Conservation (phyloP, 1,139 yeast species). For the Saccharomyces hybrid region DNA sequence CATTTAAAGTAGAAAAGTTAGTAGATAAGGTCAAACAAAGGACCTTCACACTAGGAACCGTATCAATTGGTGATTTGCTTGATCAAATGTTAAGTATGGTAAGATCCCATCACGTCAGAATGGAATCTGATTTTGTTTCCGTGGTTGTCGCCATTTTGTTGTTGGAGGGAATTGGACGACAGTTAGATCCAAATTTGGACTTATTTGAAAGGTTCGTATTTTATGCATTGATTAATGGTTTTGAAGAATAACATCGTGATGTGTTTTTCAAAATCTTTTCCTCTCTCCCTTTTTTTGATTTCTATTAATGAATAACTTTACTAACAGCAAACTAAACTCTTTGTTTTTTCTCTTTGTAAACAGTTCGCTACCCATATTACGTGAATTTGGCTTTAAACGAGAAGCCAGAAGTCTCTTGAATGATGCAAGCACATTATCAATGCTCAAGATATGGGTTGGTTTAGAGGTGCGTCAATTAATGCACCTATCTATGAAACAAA, state of each 20-base stretch:
- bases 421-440: slow-evolving; percentile 57
- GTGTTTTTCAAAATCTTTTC: neutral
- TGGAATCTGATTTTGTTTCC: slow-evolving; percentile 95
- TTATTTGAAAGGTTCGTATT: slow-evolving; percentile 90
- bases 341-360: slow-evolving; percentile 29
- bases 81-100: slow-evolving; percentile 89
- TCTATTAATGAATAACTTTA: slow-evolving; percentile 12
- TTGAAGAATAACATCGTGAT: neutral
- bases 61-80: slow-evolving; percentile 83
- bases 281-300: slow-evolving; percentile 5
- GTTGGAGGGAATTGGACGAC: slow-evolving; percentile 91
- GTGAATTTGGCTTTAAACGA: slow-evolving; percentile 64
- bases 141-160: slow-evolving; percentile 85
- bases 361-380: slow-evolving; percentile 80
- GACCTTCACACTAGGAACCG: slow-evolving; percentile 86
- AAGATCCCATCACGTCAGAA: slow-evolving; percentile 84
- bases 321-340: neutral
- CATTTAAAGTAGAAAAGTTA: slow-evolving; percentile 74
- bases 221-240: slow-evolving; percentile 34
- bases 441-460: slow-evolving; percentile 89
- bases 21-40: slow-evolving; percentile 76
- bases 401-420: slow-evolving; percentile 55
- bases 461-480: slow-evolving; percentile 83
- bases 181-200: slow-evolving; percentile 85
- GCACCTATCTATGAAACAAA: slow-evolving; percentile 57